A percentile compares a stretch with the other conserved stretches of the same genome.
phyloP scores from a whole-genome alignment of 2,329 filamentous ascomycete species.

The Sclerotinia borealis region DNA sequence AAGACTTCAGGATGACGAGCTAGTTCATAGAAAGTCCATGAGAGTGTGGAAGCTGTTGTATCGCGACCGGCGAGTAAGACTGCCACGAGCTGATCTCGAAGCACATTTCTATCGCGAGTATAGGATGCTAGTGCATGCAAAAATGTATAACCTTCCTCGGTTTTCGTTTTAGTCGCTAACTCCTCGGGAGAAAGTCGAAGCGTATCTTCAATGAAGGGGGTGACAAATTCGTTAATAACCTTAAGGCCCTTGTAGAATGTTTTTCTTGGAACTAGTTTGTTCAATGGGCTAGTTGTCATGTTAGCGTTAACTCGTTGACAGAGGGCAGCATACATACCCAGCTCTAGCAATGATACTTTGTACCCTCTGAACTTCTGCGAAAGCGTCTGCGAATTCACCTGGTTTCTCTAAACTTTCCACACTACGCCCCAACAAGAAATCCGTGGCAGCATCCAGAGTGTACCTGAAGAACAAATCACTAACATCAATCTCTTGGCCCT shows the following conservation, averaged over 20 bases:
- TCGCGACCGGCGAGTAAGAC: constrained; percentile 81
- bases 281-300: constrained; percentile 46
- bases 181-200: constrained; percentile 65
- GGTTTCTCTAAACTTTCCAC: constrained; percentile 54
- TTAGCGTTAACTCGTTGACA: background rate
- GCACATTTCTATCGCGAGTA: constrained; percentile 63
- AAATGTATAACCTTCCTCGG: constrained; percentile 72
- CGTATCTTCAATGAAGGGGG: constrained; percentile 69
- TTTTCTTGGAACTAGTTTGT: constrained; percentile 54
- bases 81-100: constrained; percentile 79
- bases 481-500: constrained; percentile 60
- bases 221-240: constrained; percentile 69
- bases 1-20: constrained; percentile 63
- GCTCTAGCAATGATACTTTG: constrained; percentile 62
- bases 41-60: constrained; percentile 76
- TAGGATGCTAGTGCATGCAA: constrained; percentile 77
- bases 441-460: constrained; percentile 78
- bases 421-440: constrained; percentile 76
- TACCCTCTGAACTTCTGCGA: constrained; percentile 69
- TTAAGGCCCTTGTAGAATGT: constrained; percentile 59
- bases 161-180: constrained; percentile 65
- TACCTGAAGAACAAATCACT: constrained; percentile 76
- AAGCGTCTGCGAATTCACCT: constrained; percentile 71
- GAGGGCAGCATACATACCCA: constrained; percentile 39
- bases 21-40: constrained; percentile 79